These are phyloP conservation scores for Sarocladium strictum DNA, from an alignment of 2,329 filamentous ascomycete species.

Conservation along the genomic window DNA sequence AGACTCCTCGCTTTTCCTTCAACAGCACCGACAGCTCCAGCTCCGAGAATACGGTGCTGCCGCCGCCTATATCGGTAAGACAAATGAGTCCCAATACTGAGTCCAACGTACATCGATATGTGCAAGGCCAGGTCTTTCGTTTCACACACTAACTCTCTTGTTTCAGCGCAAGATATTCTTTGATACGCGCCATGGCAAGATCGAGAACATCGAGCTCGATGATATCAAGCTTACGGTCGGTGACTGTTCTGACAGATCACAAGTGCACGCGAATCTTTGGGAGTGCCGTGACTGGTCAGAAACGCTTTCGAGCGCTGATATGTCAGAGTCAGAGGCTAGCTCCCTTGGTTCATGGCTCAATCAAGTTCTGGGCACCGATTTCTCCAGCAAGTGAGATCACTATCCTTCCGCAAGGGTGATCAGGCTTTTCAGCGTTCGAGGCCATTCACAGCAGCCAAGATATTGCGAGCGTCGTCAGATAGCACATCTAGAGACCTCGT, in stretches of 20 bases:
- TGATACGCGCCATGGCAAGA: constrained; percentile 29
- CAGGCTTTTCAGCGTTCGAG: no score
- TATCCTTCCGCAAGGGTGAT: no score
- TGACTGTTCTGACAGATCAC: not conserved
- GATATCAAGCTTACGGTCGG: constrained; percentile 8
- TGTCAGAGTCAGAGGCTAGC: not conserved
- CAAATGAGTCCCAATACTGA: no score
- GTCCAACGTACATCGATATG: not conserved
- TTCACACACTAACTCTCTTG: not conserved
- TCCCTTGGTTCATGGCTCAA: constrained; percentile 9
- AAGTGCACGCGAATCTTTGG: not conserved
- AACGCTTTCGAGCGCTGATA: constrained; percentile 3
- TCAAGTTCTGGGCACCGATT: constrained; percentile 9
- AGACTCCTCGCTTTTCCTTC: constrained; percentile 79
- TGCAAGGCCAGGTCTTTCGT: no score
- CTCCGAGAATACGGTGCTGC: not conserved
- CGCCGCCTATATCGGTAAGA: constrained; percentile 4
- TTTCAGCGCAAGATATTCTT: constrained; percentile 26
- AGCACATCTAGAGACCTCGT: no score
- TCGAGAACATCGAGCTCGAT: constrained; percentile 26
- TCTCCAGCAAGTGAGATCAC: not conserved
- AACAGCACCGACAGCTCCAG: constrained; percentile 36
- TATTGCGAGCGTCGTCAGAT: no score
- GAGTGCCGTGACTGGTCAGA: constrained; percentile 7
- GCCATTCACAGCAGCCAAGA: no score